Percentiles rank a stretch among this genome's conserved stretches.
These are phyloP conservation scores for Penicillium antarcticum DNA, from an alignment of 495 filamentous ascomycete species.

Conservation along the genomic window DNA sequence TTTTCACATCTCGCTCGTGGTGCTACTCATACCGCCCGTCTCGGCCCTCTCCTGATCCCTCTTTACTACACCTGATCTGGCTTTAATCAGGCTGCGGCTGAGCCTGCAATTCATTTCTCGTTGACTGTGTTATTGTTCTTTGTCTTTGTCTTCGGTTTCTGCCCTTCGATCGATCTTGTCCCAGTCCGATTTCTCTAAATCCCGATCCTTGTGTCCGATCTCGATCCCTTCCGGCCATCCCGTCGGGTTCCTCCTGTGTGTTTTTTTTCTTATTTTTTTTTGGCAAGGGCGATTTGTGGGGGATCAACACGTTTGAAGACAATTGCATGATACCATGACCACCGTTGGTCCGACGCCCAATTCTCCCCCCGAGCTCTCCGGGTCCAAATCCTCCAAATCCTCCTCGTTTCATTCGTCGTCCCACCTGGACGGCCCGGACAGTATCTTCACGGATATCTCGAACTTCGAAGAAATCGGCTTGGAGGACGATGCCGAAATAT, in stretches of 20 bases:
- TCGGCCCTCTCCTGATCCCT: constrained; percentile 22
- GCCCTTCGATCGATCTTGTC: constrained; percentile 3
- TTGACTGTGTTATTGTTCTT: constrained; percentile 19
- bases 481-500: constrained; percentile 56
- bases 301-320: constrained; percentile 9
- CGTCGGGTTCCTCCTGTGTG: constrained; percentile 13
- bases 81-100: constrained; percentile 28
- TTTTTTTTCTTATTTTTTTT: constrained; percentile 1
- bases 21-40: constrained; percentile 19
- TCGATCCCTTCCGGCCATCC: constrained; percentile 17
- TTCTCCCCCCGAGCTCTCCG: constrained; percentile 79
- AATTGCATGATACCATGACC: constrained; percentile 55
- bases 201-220: constrained; percentile 21
- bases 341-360: constrained; percentile 58
- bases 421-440: constrained; percentile 60
- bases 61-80: constrained; percentile 29
- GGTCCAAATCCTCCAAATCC: constrained; percentile 85
- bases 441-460: constrained; percentile 62
- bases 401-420: constrained; percentile 84
- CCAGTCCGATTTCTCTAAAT: not conserved
- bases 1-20: constrained; percentile 7
- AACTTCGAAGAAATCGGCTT: constrained; percentile 95
- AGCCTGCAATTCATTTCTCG: constrained; percentile 26
- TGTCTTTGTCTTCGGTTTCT: constrained; percentile 8
- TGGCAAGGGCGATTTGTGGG: constrained; percentile 9